Evolutionary conservation across 2,329 filamentous ascomycete species (phyloP).

Genomic region (Aspergillus sp.): DNA sequence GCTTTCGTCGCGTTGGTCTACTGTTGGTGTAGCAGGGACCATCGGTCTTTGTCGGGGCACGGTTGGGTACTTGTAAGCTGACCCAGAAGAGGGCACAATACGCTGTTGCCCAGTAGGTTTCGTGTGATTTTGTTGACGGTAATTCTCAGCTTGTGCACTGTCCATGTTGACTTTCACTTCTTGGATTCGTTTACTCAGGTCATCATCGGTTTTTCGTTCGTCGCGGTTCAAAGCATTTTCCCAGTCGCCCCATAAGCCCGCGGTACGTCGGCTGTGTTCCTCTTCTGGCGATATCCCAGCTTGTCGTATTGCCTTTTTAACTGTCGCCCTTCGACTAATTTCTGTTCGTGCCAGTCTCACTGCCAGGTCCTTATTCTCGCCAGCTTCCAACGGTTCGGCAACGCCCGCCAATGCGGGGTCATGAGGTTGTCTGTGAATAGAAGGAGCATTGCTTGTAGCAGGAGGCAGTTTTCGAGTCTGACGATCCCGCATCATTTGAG

Average conservation of each 20-base stretch:
- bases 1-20: slow-evolving; percentile 10
- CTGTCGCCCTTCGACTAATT: slow-evolving; percentile 61
- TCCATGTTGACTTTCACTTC: slow-evolving; percentile 43
- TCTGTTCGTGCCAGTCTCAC: slow-evolving; percentile 72
- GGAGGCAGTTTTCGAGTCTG: slow-evolving; percentile 36
- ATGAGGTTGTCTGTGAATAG: slow-evolving; percentile 13
- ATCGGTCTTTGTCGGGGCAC: slow-evolving; percentile 34
- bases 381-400: slow-evolving; percentile 61
- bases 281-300: slow-evolving; percentile 55
- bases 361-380: slow-evolving; percentile 69
- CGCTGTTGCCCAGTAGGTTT: slow-evolving; percentile 10
- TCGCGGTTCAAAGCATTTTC: slow-evolving; percentile 39
- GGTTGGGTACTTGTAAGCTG: slow-evolving; percentile 39
- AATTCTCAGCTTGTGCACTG: slow-evolving; percentile 8
- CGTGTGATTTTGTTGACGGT: slow-evolving; percentile 3
- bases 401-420: slow-evolving; percentile 60
- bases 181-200: slow-evolving; percentile 50
- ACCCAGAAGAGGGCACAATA: slow-evolving; percentile 13
- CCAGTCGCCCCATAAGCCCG: slow-evolving; percentile 52
- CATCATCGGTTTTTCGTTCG: slow-evolving; percentile 30
- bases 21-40: slow-evolving; percentile 16
- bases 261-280: slow-evolving; percentile 51
- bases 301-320: slow-evolving; percentile 53
- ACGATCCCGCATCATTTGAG: slow-evolving; percentile 45
- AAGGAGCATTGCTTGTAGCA: slow-evolving; percentile 4